Percentiles rank a stretch among this genome's conserved stretches.
phyloP scores from a whole-genome alignment of 768 basidiomycete genomes.

The Boletus huronensis region DNA sequence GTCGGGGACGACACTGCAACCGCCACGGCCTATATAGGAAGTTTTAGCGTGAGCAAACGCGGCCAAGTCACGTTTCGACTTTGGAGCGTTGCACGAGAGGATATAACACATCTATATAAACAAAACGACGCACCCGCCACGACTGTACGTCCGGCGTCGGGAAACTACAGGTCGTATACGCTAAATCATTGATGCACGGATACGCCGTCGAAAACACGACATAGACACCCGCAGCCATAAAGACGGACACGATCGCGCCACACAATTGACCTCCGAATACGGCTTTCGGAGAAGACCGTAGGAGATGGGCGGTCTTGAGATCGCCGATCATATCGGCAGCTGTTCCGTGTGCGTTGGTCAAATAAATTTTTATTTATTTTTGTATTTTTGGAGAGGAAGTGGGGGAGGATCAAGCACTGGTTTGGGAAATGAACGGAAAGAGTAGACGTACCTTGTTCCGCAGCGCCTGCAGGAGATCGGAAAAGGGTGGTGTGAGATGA shows the following conservation, averaged over 20 bases:
- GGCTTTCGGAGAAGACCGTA: conserved; percentile 59
- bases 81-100: neutral
- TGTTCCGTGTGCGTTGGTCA: no score
- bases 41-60: neutral
- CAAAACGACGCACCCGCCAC: conserved; percentile 24
- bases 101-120: no score
- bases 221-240: conserved; percentile 56
- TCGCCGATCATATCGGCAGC: conserved; percentile 65
- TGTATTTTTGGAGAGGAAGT: neutral
- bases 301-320: conserved; percentile 66
- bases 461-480: conserved; percentile 11
- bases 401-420: neutral
- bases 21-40: conserved; percentile 9
- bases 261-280: conserved; percentile 60
- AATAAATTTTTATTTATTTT: no score
- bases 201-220: conserved; percentile 60
- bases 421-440: neutral
- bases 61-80: neutral
- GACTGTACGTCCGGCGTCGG: conserved; percentile 26
- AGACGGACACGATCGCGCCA: conserved; percentile 57
- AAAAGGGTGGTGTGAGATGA: neutral
- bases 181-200: conserved; percentile 47
- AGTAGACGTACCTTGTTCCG: conserved; percentile 19
- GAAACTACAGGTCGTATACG: conserved; percentile 18
- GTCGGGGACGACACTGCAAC: conserved; percentile 22